phyloP scores from a whole-genome alignment of 1,284 basidiomycete genomes.

The Ustilago nuda region DNA sequence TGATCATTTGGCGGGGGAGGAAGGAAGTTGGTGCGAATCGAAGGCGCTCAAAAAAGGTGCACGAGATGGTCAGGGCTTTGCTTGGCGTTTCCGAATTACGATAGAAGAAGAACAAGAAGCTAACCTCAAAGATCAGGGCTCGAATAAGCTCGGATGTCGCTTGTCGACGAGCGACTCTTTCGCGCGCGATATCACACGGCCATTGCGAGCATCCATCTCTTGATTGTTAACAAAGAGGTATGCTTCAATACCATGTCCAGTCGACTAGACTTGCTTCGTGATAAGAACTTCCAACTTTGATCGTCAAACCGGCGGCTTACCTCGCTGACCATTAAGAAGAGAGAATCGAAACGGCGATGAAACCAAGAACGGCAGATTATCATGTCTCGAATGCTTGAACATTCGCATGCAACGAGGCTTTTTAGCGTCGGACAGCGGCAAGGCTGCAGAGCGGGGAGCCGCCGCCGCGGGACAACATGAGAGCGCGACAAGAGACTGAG shows the following conservation, averaged over 20 bases:
- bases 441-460: not conserved
- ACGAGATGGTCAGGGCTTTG: constrained; percentile 7
- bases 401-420: not conserved
- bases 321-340: not conserved
- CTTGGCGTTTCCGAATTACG: constrained; percentile 4
- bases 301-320: not conserved
- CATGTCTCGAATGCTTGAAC: not conserved
- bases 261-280: not conserved
- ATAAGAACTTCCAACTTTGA: not conserved
- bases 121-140: not conserved
- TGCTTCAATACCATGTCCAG: not conserved
- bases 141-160: not conserved
- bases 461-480: not conserved
- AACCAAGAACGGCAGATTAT: constrained; percentile 1
- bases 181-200: not conserved
- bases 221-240: not conserved
- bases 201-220: not conserved
- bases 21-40: constrained; percentile 9
- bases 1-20: not conserved
- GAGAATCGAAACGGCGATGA: not conserved
- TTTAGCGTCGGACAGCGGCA: not conserved
- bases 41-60: constrained; percentile 3
- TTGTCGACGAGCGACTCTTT: constrained; percentile 2
- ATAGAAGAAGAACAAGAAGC: not conserved
- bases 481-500: not conserved